Evolutionary conservation across 1,139 yeast species (phyloP), one percentile per base, ranked within the genome.

Genomic region (Scheffersomyces segobiensis): DNA sequence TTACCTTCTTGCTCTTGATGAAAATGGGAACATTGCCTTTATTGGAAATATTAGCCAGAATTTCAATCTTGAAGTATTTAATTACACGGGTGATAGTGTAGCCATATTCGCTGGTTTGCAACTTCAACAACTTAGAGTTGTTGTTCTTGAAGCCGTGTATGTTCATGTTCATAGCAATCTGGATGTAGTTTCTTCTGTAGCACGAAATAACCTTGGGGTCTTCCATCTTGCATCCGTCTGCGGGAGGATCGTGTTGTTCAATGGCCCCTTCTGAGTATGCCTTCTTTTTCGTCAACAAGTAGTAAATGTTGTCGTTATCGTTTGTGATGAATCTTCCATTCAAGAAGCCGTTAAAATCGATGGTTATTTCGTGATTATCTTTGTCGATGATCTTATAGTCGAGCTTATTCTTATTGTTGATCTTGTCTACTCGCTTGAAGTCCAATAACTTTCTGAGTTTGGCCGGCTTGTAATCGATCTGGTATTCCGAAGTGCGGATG

Each of bases 131-230:
- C 57, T 75, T 76, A 18, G 69, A 62, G 21, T 69, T 70, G 22
- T 66, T 62, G 32, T 62, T 53, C 46, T 65, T 63, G 54, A 76
- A 69, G 1, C 80, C 80, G 6, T 69, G 66, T 47, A 80, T 65
- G 55, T 73, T 75, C 70, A 80, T 67, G 60, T 76, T 75, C 56
- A 79, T 59, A 18, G 75, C 68, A 14, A 79, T 65, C 61, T 78
- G 83, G 57, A 81, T 77, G 62, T 71, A 79, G 62, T 81, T 81
- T 59, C 85, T 66, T 59, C 85, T 68, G 65, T 81, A 81, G 63
- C 84, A 81, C 17, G 82, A 77, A 32, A 81, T 74, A 21, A 80
- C 80, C 60, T 70, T 75, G 10, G 83, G 81, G 56, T 74, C 75
- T 17, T 63, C 57, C 52, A 24, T 57, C 58, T 20, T 55, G 59